Base-by-base conservation (phyloP, 2,329 filamentous ascomycete genomes). In the Fusarium pseudonygamai region DNA sequence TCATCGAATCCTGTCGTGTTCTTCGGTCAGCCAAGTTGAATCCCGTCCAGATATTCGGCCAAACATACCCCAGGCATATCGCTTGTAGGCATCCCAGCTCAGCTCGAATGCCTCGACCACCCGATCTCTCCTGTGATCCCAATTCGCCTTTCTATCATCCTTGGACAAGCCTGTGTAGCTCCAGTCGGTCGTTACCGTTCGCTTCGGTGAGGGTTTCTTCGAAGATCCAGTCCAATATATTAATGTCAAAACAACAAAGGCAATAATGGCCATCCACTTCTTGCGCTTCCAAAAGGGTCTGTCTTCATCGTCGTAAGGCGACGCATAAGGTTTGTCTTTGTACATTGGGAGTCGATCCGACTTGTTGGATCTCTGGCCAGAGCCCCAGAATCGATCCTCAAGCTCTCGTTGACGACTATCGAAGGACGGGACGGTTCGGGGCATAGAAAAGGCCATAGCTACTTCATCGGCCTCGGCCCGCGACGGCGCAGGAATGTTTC, bases 301-400 rank as follows among this genome's bases (percentile, higher is more conserved):
- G 70, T 87, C 63, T 85, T 77, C 66, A 89, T 88, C 67, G 32
- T 75, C 88, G 86, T 69, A 89, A 39, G 87, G 84, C 47, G 89
- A 86, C 57, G 87, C 88, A 80, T 93, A 96, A n/a, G 96, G 96
- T 82, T 99, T 99, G 84, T 99, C 96, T 84, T 99, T 99, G 86
- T 99, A 99, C 93, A 98, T 95, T 50, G 96, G 96, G 71, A 99
- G 85, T 65, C 73, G 77, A 69, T 73, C 74, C 67, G 80, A 77
- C 64, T 76, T 79, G 49, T 82, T 82, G 63, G 84, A 78, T 28
- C 80, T 75, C 80, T 81, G 73, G 47, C 79, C 77, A 83, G 85
- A 70, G 82, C 87, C 86, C 92, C 93, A 94, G 67, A 89, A 86
- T 68, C 85, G 86, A 80, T 93, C 91, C 81, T 93, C 92, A 75